Evolutionary conservation across 257 asterid genomes (phyloP), one percentile per base, ranked within the genome.

Genomic region (Nicotiana tabacum): DNA sequence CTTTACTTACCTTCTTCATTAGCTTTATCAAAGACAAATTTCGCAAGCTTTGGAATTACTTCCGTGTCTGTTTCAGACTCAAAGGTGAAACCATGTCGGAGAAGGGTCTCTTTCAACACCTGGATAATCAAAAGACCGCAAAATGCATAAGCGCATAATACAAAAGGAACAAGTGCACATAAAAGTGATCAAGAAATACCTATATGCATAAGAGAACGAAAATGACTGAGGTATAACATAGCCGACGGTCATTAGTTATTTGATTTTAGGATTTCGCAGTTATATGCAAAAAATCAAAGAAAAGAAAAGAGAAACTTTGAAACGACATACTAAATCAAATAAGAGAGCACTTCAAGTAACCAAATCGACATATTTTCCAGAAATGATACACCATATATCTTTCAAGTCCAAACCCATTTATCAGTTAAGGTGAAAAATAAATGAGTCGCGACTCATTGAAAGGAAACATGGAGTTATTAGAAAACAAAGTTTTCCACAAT

Each of bases 31-130:
- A 90, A 96, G 35, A 96, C 90, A 83, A 90, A 94, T 84, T 96
- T 96, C 82, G 98, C 98, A 80, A 96, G 99, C 96, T 96, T 96
- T 15, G 99, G 98, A 86, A 96, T 96, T 82, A 96, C 99, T 90
- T 96, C 98, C 4, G 99, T 96, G 83, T 96, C 99, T 66, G 99
- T 96, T 55, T 96, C 99, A 60, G 99, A 96, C 83, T 91, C 95
- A 87, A 96, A 96, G 79, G 90, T 90, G 85, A 96, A 96, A 81
- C 97, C 98, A 91, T 94, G 99, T 46, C 97, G 95, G 81, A 94
- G 89, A 81, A 96, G 92, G 46, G 98, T 90, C 92, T 93, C 92
- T 88, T 96, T 96, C 83, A 96, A 83, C 72, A 91, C 99, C 99
- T 96, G 87, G 78, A 57, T 57, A 67, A 62, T 56, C 33, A 68